Base-by-base conservation (phyloP, 345 rosid species). In the Fremontodendron californicum region DNA sequence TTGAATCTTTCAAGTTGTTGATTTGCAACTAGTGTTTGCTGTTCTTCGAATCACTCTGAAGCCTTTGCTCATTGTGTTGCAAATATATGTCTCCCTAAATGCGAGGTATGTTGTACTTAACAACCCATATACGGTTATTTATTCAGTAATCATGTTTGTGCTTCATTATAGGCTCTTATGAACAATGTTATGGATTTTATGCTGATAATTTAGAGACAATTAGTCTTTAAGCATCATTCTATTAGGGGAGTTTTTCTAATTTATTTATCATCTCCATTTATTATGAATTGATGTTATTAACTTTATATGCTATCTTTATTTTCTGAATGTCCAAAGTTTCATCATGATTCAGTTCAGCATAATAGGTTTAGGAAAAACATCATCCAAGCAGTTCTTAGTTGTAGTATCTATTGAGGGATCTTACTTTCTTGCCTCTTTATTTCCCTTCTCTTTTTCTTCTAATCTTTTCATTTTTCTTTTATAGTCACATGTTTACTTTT, bases 401-500 rank as follows among this genome's bases (percentile, higher is more conserved):
- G 29, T 18, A 40, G 0, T 3, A 15, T 16, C 40, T 65, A 9
- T 10, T 0, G 37, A 60, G 27, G 16, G 2, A 60, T 61, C 65
- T 61, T 15, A 52, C 23, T 29, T 21, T 52, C 9, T 55, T 40
- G 39, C 61, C 25, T 52, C 31, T 35, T 19, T 46, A 23, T 27
- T 25, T 7, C 66, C 1, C 49, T 5, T 46, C 33, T 49, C 15
- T 21, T 74, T 43, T 46, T 21, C 40, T 21, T 49, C 25, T 35
- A 40, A 66, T 39, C 9, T 81, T 37, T 54, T 3, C 4, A 43
- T 79, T 33, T 58, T n/a, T 52, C n/a, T 81, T 81, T 29, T 85
- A 80, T 86, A 93, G 99, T 98, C 98, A 33, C 94, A 95, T 76
- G 91, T 95, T 9, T 97, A 95, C 84, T 93, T 93, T 82, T 98